phyloP scores from a whole-genome alignment of 2,329 filamentous ascomycete species.

The Venturiaceae sp. region DNA sequence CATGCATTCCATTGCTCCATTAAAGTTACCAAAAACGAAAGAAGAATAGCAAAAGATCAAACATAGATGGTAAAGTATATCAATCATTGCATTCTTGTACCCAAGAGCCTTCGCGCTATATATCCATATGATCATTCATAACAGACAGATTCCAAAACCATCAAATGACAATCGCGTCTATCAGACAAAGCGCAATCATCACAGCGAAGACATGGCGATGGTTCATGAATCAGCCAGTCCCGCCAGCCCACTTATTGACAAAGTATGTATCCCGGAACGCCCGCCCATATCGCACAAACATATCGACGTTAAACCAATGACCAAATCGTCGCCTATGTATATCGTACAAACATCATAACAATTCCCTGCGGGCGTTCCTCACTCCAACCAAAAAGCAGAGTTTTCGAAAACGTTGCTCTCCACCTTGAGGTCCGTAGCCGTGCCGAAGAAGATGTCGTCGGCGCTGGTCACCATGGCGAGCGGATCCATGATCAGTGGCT shows the following conservation, averaged over 20 bases:
- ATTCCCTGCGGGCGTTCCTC: not conserved
- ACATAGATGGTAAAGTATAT: not conserved
- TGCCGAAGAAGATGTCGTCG: constrained; percentile 8
- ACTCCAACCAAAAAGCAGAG: not conserved
- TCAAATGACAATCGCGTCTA: not conserved
- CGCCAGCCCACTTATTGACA: not conserved
- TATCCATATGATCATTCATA: not conserved
- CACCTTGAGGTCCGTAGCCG: constrained; percentile 1
- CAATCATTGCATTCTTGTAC: not conserved
- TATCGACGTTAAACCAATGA: not conserved
- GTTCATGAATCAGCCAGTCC: not conserved
- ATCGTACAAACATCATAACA: not conserved
- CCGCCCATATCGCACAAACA: not conserved
- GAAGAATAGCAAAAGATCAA: not conserved
- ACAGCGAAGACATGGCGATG: not conserved
- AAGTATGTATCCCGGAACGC: not conserved
- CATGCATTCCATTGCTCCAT: not conserved
- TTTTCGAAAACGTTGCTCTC: not conserved
- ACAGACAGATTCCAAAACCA: not conserved
- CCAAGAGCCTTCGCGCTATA: not conserved
- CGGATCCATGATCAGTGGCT: constrained; percentile 3
- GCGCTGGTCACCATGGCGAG: not conserved
- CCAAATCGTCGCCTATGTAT: not conserved
- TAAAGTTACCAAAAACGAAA: too few species aligned
- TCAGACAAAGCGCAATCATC: not conserved